Evolutionary conservation across 2,329 filamentous ascomycete species (phyloP).

Genomic region (Bertia moriformis): DNA sequence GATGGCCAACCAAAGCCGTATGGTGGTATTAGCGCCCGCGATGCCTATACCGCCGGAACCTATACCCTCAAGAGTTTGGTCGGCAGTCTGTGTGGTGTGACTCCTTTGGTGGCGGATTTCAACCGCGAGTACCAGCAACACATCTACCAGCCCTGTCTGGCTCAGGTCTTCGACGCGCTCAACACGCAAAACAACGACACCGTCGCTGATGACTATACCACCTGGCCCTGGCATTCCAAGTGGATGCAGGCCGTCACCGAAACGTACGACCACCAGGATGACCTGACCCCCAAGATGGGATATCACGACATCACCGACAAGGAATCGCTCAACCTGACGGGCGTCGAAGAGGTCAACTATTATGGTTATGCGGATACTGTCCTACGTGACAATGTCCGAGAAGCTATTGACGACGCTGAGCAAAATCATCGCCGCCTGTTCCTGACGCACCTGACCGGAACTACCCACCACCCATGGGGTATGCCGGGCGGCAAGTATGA

Average conservation of each 20-base stretch:
- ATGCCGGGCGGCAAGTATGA: conserved; percentile 11
- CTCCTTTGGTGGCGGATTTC: conserved; percentile 13
- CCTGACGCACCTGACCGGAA: conserved; percentile 15
- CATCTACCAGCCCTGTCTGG: conserved; percentile 17
- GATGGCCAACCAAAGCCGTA: conserved; percentile 11
- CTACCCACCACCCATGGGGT: conserved; percentile 16
- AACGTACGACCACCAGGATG: background rate
- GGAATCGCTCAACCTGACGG: background rate
- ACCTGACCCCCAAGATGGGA: background rate
- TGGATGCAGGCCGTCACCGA: conserved; percentile 1
- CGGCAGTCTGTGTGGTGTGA: conserved; percentile 14
- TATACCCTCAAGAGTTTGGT: conserved; percentile 16
- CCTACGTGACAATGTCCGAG: conserved; percentile 14
- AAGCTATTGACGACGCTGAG: conserved; percentile 15
- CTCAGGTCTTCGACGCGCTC: conserved; percentile 6
- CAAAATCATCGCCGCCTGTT: conserved; percentile 14
- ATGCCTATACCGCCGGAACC: conserved; percentile 13
- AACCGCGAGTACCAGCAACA: conserved; percentile 15
- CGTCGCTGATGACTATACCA: background rate
- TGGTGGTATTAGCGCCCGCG: conserved; percentile 13
- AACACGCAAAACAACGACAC: conserved; percentile 2
- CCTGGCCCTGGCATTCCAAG: background rate
- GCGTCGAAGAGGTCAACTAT: conserved; percentile 1
- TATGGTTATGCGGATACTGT: conserved; percentile 16
- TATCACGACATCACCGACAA: background rate